These are phyloP conservation scores for Globisporangium apiculatum DNA, from an alignment of 352 stramenopile genomes.

Conservation along the genomic window DNA sequence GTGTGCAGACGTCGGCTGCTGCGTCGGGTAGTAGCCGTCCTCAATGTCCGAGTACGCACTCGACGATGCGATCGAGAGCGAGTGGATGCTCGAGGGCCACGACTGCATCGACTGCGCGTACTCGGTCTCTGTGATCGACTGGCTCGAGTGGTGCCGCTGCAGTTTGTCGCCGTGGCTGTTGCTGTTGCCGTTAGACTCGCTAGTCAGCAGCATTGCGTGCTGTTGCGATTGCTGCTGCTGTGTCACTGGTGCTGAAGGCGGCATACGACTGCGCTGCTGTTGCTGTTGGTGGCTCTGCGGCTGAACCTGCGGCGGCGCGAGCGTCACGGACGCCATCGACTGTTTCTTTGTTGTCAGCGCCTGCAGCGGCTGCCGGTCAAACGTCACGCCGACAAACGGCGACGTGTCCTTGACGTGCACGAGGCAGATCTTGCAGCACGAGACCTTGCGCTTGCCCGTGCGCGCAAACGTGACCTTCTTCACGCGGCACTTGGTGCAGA, in stretches of 20 bases:
- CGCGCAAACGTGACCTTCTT: conserved; percentile 46
- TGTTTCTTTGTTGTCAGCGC: conserved; percentile 18
- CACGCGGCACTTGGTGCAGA: conserved; percentile 37
- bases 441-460: neutral
- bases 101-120: conserved; percentile 52
- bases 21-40: conserved; percentile 21
- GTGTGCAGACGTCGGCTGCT: conserved; percentile 10
- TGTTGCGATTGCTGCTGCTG: neutral
- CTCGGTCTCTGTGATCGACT: conserved; percentile 43
- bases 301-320: neutral
- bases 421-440: conserved; percentile 3
- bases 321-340: neutral
- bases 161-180: conserved; percentile 11
- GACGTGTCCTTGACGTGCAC: conserved; percentile 42
- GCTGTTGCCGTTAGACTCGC: conserved; percentile 1
- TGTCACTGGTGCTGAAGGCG: conserved; percentile 4
- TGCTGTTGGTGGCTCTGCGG: conserved; percentile 1
- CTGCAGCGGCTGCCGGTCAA: conserved; percentile 29
- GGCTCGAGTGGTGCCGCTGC: conserved; percentile 18
- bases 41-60: conserved; percentile 40
- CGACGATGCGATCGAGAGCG: conserved; percentile 29
- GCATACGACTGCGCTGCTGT: neutral
- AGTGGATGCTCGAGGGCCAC: conserved; percentile 27
- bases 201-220: conserved; percentile 11
- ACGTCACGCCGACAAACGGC: conserved; percentile 46